Percentiles rank a stretch among this genome's conserved stretches.
These are phyloP conservation scores for Globisporangium takayamanum DNA, from an alignment of 352 stramenopile genomes.

Conservation along the genomic window DNA sequence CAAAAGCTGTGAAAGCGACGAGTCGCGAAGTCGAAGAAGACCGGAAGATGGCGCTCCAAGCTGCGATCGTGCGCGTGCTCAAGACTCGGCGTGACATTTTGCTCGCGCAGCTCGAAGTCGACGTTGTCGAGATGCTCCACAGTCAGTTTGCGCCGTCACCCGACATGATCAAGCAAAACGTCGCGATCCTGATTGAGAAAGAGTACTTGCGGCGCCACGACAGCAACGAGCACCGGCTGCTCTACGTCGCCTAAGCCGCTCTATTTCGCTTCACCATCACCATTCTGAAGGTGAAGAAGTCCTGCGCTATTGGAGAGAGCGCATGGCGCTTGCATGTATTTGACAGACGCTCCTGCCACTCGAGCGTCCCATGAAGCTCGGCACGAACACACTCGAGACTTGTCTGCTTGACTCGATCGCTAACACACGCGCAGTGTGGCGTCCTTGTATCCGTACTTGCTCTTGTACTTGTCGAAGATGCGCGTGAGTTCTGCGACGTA, in stretches of 20 bases:
- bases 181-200: constrained; percentile 82
- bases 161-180: constrained; percentile 63
- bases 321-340: not conserved
- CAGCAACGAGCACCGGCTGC: constrained; percentile 40
- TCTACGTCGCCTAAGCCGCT: constrained; percentile 54
- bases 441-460: constrained; percentile 57
- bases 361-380: not conserved
- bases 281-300: too few relatives aligned
- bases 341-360: not conserved
- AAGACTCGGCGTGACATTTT: constrained; percentile 77
- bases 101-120: constrained; percentile 48
- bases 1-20: constrained; percentile 40
- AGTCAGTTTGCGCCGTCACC: constrained; percentile 68
- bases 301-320: too few relatives aligned
- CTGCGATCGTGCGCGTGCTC: constrained; percentile 74
- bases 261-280: too few relatives aligned
- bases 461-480: constrained; percentile 84
- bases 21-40: constrained; percentile 80
- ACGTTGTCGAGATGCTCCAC: constrained; percentile 66
- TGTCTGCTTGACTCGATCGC: not conserved
- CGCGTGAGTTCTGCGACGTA: constrained; percentile 69
- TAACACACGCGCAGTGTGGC: constrained; percentile 54
- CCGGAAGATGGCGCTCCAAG: constrained; percentile 83
- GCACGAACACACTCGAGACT: not conserved
- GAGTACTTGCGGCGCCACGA: constrained; percentile 75